Conservation (phyloP, 129 eudicot genomes). For the Deinandra increscens region DNA sequence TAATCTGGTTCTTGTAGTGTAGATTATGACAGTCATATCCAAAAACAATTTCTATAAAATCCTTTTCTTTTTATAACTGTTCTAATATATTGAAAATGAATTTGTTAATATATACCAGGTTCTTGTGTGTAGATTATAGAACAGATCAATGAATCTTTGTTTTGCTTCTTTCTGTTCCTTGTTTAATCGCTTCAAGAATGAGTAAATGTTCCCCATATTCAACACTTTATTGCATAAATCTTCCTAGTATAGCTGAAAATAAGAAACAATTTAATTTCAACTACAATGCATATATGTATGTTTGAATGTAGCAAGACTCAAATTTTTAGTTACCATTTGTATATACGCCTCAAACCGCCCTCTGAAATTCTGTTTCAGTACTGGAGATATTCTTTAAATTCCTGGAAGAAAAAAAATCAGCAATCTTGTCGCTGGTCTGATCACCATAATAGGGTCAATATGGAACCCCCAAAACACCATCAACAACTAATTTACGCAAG, state of each 20-base stretch:
- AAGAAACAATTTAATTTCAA: too few relatives aligned
- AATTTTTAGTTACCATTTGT: slow-evolving; percentile 84
- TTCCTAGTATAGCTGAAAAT: slow-evolving; percentile 84
- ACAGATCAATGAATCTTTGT: slow-evolving; percentile 74
- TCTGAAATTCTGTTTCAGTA: slow-evolving; percentile 63
- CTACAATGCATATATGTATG: too few relatives aligned
- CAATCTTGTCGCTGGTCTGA: slow-evolving; percentile 78
- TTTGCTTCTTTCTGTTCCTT: slow-evolving; percentile 78
- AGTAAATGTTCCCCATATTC: slow-evolving; percentile 78
- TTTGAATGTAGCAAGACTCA: too few relatives aligned
- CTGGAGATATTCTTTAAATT: slow-evolving; percentile 65
- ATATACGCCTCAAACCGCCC: slow-evolving; percentile 68
- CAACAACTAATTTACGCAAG: too few relatives aligned
- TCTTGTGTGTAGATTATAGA: slow-evolving; percentile 66
- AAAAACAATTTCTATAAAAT: too few relatives aligned
- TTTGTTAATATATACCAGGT: slow-evolving; percentile 52
- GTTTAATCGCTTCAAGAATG: slow-evolving; percentile 68
- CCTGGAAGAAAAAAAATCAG: slow-evolving; percentile 86
- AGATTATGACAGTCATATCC: too few relatives aligned
- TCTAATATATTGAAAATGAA: not conserved
- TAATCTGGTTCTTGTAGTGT: too few relatives aligned
- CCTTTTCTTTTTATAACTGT: not conserved
- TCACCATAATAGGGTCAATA: slow-evolving; percentile 78
- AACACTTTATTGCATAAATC: slow-evolving; percentile 91
- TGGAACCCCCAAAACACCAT: slow-evolving; percentile 89